A percentile compares a stretch with the other conserved stretches of the same genome.
These are phyloP conservation scores for Dichotomopilus funicola DNA, from an alignment of 2,329 filamentous ascomycete genomes.

Conservation along the genomic window DNA sequence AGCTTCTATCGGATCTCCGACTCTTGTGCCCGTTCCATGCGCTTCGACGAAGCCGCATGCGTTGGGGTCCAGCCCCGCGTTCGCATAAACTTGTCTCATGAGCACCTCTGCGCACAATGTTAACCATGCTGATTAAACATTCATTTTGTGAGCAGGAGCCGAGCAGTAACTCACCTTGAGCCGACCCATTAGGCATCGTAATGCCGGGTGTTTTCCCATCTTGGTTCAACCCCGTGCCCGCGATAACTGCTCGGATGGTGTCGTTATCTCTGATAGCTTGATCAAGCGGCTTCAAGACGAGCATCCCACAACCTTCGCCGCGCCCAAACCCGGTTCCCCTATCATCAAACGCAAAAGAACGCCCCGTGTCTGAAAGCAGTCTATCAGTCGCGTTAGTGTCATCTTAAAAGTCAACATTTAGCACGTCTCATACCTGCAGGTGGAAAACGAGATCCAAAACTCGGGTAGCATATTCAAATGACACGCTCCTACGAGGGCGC, in stretches of 20 bases:
- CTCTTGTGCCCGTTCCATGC: conserved; percentile 50
- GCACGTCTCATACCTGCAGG: conserved; percentile 33
- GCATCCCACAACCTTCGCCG: conserved; percentile 50
- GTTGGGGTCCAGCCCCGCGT: conserved; percentile 33
- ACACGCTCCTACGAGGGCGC: conserved; percentile 42
- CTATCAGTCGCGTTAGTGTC: conserved; percentile 15
- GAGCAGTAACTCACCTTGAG: conserved; percentile 35
- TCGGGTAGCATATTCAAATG: conserved; percentile 43
- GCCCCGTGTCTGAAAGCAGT: conserved; percentile 45
- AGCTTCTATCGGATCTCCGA: conserved; percentile 51
- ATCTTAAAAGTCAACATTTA: neutral
- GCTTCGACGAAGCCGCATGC: conserved; percentile 43
- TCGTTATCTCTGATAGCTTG: conserved; percentile 51
- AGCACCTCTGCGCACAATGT: conserved; percentile 29
- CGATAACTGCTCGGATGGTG: conserved; percentile 45
- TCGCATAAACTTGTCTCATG: conserved; percentile 38
- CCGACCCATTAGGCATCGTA: conserved; percentile 46
- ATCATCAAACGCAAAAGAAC: conserved; percentile 46
- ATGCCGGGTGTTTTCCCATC: conserved; percentile 53
- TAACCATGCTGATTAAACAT: neutral
- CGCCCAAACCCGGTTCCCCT: conserved; percentile 53
- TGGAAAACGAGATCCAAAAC: conserved; percentile 41
- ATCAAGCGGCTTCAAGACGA: conserved; percentile 52
- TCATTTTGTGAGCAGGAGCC: conserved; percentile 9
- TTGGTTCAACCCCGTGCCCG: conserved; percentile 45